Evolutionary conservation across 495 filamentous ascomycete genomes (phyloP).

Genomic region (Aspergillus avenaceus): DNA sequence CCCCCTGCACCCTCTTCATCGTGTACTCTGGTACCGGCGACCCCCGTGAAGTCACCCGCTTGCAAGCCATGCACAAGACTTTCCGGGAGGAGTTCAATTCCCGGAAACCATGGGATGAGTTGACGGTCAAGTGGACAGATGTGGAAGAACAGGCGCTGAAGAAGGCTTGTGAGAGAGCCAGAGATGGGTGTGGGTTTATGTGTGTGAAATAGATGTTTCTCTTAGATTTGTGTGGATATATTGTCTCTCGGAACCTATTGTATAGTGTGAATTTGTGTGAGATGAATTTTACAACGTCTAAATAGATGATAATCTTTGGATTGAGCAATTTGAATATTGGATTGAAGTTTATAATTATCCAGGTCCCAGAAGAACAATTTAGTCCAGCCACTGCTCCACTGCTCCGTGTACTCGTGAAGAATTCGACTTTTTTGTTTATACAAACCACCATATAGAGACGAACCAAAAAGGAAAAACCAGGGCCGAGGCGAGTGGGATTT

Average conservation of each 20-base stretch:
- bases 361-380: neutral
- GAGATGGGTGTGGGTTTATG: constrained; percentile 78
- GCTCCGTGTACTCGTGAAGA: neutral
- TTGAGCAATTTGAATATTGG: no score
- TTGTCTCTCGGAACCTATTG: no score
- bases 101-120: constrained; percentile 78
- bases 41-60: constrained; percentile 67
- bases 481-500: no score
- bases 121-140: constrained; percentile 89
- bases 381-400: neutral
- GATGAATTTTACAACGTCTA: neutral
- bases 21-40: constrained; percentile 89
- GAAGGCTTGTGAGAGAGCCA: constrained; percentile 63
- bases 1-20: constrained; percentile 79
- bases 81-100: constrained; percentile 72
- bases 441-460: neutral
- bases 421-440: neutral
- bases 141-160: constrained; percentile 74
- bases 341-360: neutral
- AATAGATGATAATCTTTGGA: neutral
- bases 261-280: no score
- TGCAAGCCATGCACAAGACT: constrained; percentile 67
- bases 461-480: neutral
- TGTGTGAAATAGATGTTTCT: constrained; percentile 56
- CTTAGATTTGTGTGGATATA: neutral